Percentiles rank a stretch among this genome's conserved stretches.
Evolutionary conservation across 2,329 filamentous ascomycete species (phyloP).

Genomic region (Zymoseptoria passerinii): DNA sequence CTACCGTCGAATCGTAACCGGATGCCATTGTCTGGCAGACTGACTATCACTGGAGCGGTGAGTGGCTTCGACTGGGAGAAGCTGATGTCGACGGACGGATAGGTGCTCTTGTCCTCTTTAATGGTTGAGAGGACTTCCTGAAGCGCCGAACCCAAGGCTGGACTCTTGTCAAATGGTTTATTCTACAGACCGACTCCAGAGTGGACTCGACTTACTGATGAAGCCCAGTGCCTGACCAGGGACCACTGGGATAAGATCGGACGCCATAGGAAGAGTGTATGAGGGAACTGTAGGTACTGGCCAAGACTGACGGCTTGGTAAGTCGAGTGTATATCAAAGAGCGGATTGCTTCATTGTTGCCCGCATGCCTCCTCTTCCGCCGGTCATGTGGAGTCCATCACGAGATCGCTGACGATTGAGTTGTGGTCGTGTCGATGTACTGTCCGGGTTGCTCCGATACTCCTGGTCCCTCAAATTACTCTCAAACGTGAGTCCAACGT

Average conservation of each 20-base stretch:
- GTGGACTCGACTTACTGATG: slow-evolving; percentile 28
- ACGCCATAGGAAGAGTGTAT: slow-evolving; percentile 1
- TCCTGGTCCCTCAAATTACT: background rate
- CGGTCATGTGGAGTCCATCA: slow-evolving; percentile 2
- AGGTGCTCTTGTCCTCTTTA: slow-evolving; percentile 76
- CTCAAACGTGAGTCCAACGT: background rate
- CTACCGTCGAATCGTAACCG: slow-evolving; percentile 87
- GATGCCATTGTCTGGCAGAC: slow-evolving; percentile 75
- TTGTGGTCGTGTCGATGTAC: background rate
- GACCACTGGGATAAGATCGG: slow-evolving; percentile 14
- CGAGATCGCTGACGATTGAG: background rate
- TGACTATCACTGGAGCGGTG: slow-evolving; percentile 63
- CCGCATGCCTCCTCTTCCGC: background rate
- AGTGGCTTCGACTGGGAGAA: slow-evolving; percentile 73
- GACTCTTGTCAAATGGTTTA: slow-evolving; percentile 3
- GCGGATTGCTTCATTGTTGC: background rate
- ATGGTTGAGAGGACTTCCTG: slow-evolving; percentile 82
- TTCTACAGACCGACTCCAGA: background rate
- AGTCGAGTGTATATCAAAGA: slow-evolving; percentile 1
- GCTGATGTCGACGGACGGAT: slow-evolving; percentile 72
- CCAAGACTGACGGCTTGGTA: background rate
- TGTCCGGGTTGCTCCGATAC: background rate
- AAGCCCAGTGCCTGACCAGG: slow-evolving; percentile 30
- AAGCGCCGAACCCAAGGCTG: slow-evolving; percentile 82
- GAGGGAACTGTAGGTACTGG: background rate